These are phyloP conservation scores for Rubia balearica DNA, from an alignment of 305 asterid species.

Conservation along the genomic window DNA sequence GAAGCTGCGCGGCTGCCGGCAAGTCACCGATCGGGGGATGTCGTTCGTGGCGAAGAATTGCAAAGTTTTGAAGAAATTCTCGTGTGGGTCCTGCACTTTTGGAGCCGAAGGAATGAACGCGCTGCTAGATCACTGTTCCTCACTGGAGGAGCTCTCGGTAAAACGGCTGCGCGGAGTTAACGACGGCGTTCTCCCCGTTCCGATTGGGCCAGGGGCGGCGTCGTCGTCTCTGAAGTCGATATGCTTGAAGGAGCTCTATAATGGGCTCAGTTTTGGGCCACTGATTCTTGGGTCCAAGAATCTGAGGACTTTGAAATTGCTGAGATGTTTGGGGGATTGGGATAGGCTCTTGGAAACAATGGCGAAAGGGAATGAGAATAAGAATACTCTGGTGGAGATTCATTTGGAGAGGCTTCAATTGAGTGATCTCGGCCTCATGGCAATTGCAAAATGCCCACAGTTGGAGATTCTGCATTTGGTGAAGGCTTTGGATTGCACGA, in stretches of 20 bases:
- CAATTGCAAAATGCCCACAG: constrained; percentile 21
- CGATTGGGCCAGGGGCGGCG: constrained; percentile 28
- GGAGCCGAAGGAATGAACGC: constrained; percentile 40
- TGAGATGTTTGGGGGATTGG: constrained; percentile 36
- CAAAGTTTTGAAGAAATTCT: constrained; percentile 26
- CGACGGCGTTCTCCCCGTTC: constrained; percentile 20
- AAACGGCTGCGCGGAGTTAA: constrained; percentile 29
- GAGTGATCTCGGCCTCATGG: constrained; percentile 29
- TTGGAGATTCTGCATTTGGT: constrained; percentile 32
- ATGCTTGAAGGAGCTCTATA: constrained; percentile 34
- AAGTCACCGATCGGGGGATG: constrained; percentile 28
- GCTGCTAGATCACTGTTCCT: constrained; percentile 21
- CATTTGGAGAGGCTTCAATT: constrained; percentile 34
- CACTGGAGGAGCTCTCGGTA: constrained; percentile 34
- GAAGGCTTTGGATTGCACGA: constrained; percentile 30
- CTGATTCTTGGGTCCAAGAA: constrained; percentile 26
- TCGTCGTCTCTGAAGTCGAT: constrained; percentile 23
- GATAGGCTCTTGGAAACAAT: constrained; percentile 28
- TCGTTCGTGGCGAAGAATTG: constrained; percentile 26
- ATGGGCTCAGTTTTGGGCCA: constrained; percentile 36
- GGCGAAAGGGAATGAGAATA: constrained; percentile 12
- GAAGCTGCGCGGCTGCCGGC: constrained; percentile 30
- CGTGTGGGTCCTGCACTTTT: constrained; percentile 32
- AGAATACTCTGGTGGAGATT: constrained; percentile 26
- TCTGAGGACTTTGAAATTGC: constrained; percentile 27